Evolutionary conservation across 306 rosid genomes (phyloP), one percentile per base, ranked within the genome.

Genomic region (Heteromeles arbutifolia): DNA sequence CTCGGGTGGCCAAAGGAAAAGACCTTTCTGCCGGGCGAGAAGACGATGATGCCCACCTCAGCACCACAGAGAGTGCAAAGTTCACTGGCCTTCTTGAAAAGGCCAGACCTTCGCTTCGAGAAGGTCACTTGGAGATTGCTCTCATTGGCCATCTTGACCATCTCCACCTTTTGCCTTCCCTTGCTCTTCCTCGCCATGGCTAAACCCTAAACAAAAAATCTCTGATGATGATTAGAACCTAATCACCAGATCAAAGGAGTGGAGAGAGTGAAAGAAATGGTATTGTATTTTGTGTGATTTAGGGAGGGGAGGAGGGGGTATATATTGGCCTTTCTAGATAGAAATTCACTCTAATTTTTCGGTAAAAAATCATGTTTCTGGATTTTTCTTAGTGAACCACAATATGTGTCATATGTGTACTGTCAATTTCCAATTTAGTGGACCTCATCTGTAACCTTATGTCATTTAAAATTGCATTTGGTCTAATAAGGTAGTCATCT

Each of bases 81-180:
- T 80, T 90, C 91, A 28, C 90, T 87, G 17, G 90, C 95, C 56
- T 90, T 90, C 74, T 90, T 90, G 70, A 90, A 90, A 2, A 90
- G 81, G 2, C 94, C 88, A 1, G 83, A 74, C 0, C 92, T 79
- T 10, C 95, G 88, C 79, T 90, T 90, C 0, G 95, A 90, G 82
- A 90, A 90, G 0, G 95, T 86, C 17, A 90, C 92, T 34, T 87
- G 88, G 18, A 84, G 86, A 65, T 80, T 83, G 64, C 86, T 67
- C 53, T 90, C 95, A 48, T 82, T 81, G 65, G 76, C 81, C 83
- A 84, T 81, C 70, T 81, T 78, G 76, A 72, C 82, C 82, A 90
- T 87, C 76, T 84, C 84, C 31, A 90, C 86, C 78, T 84, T 89
- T n/a, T 86, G 80, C 7, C 94, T 83, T 8, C 95, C 92, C 85